Percentiles rank a stretch among this genome's conserved stretches.
Conservation (phyloP, 306 rosid genomes). For the Lathyrus sativus region DNA sequence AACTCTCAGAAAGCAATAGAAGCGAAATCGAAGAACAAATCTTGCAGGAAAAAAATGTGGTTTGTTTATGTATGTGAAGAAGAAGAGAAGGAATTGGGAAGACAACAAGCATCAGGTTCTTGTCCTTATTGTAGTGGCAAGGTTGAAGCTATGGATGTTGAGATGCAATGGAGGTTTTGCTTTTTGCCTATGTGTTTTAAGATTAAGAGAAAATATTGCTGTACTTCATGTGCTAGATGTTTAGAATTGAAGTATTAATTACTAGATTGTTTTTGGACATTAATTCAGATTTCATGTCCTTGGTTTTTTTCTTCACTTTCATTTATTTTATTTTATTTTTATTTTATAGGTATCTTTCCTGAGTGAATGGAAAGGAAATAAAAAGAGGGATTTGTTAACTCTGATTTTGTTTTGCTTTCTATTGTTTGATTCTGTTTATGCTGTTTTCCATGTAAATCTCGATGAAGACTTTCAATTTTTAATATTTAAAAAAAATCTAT, state of each 20-base stretch:
- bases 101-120: conserved; percentile 72
- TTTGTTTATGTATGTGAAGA: conserved; percentile 57
- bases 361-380: not conserved
- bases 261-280: not conserved
- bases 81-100: conserved; percentile 70
- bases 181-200: conserved; percentile 80
- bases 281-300: not conserved
- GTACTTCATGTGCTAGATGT: conserved; percentile 69
- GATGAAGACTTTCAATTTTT: too few species aligned
- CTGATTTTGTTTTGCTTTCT: too few species aligned
- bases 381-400: too few species aligned
- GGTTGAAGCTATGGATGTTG: conserved; percentile 81
- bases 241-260: conserved; percentile 46
- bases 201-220: conserved; percentile 68
- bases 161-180: conserved; percentile 62
- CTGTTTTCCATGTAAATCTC: too few species aligned
- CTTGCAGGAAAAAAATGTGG: conserved; percentile 62
- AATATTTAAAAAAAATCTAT: too few species aligned
- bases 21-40: not conserved
- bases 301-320: not conserved
- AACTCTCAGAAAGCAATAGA: not conserved
- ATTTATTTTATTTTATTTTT: not conserved
- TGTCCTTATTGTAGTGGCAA: conserved; percentile 83
- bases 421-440: too few species aligned
- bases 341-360: not conserved